phyloP scores from a whole-genome alignment of 2,329 filamentous ascomycete species.

The Penicillium olsonii region DNA sequence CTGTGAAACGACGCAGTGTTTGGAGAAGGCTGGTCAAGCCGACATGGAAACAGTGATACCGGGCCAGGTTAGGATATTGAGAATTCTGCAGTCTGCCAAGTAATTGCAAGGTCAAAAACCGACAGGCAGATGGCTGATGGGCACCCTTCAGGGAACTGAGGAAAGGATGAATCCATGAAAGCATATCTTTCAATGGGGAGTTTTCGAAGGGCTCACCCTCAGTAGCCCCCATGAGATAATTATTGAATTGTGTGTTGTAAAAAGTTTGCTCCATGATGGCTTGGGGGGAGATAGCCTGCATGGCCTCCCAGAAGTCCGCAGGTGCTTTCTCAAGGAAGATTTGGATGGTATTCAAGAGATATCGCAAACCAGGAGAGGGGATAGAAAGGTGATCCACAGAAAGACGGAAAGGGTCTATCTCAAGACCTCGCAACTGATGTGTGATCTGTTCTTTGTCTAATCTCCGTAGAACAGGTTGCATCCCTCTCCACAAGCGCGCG shows the following conservation, averaged over 20 bases:
- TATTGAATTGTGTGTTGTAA: slow-evolving; percentile 67
- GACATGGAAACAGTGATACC: slow-evolving; percentile 48
- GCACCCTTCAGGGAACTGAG: slow-evolving; percentile 73
- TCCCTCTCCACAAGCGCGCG: slow-evolving; percentile 76
- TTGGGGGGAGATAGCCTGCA: slow-evolving; percentile 76
- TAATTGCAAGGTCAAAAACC: slow-evolving; percentile 74
- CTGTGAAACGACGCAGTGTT: slow-evolving; percentile 50
- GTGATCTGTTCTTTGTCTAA: slow-evolving; percentile 74
- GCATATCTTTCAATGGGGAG: slow-evolving; percentile 62
- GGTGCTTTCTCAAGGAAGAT: slow-evolving; percentile 73
- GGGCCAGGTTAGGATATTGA: slow-evolving; percentile 43
- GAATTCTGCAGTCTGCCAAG: slow-evolving; percentile 58
- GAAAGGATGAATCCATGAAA: slow-evolving; percentile 77
- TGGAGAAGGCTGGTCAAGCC: slow-evolving; percentile 48
- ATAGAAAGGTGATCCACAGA: slow-evolving; percentile 67
- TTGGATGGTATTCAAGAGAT: slow-evolving; percentile 70
- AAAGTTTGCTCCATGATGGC: slow-evolving; percentile 84
- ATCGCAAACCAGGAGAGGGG: slow-evolving; percentile 63
- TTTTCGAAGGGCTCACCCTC: slow-evolving; percentile 56
- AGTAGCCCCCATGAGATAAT: slow-evolving; percentile 53
- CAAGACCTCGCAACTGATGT: slow-evolving; percentile 75
- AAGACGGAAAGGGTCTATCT: slow-evolving; percentile 65
- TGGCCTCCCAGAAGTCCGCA: slow-evolving; percentile 82
- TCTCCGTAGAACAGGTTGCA: slow-evolving; percentile 71
- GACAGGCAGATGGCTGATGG: slow-evolving; percentile 77